Conservation (phyloP, 768 basidiomycete species). For the Suillus paluster region DNA sequence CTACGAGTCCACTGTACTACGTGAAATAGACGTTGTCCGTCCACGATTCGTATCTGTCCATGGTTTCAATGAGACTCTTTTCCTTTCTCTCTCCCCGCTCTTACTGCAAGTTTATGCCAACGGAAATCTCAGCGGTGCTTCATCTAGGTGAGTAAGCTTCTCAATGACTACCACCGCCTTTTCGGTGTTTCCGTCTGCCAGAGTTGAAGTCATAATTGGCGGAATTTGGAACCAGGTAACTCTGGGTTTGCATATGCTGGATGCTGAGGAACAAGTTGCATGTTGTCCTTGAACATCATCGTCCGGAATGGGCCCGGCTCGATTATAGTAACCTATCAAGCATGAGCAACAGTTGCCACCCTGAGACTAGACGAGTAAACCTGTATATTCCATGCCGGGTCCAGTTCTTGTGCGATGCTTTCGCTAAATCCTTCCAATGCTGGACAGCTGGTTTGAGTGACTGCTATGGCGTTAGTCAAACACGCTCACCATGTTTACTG, state of each 20-base stretch:
- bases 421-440: slow-evolving; percentile 35
- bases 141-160: slow-evolving; percentile 6
- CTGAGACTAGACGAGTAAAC: slow-evolving; percentile 8
- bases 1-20: too few relatives aligned
- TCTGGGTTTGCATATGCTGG: slow-evolving; percentile 20
- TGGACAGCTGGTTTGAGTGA: slow-evolving; percentile 5
- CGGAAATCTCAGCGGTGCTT: too few relatives aligned
- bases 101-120: too few relatives aligned
- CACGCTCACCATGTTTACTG: slow-evolving; percentile 12
- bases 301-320: slow-evolving; percentile 20
- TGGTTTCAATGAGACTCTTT: slow-evolving; percentile 15
- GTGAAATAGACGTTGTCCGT: slow-evolving; percentile 24
- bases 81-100: slow-evolving; percentile 14
- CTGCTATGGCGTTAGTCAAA: not conserved
- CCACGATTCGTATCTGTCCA: slow-evolving; percentile 24
- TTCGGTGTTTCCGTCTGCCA: slow-evolving; percentile 15
- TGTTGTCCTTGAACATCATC: not conserved
- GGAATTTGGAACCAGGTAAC: slow-evolving; percentile 10
- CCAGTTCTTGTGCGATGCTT: slow-evolving; percentile 24
- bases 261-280: slow-evolving; percentile 6
- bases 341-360: too few relatives aligned
- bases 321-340: slow-evolving; percentile 10
- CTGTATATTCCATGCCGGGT: slow-evolving; percentile 36
- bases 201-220: not conserved
- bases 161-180: slow-evolving; percentile 26